Conservation (phyloP, 2,329 filamentous ascomycete genomes). For the Penicillium sp. region DNA sequence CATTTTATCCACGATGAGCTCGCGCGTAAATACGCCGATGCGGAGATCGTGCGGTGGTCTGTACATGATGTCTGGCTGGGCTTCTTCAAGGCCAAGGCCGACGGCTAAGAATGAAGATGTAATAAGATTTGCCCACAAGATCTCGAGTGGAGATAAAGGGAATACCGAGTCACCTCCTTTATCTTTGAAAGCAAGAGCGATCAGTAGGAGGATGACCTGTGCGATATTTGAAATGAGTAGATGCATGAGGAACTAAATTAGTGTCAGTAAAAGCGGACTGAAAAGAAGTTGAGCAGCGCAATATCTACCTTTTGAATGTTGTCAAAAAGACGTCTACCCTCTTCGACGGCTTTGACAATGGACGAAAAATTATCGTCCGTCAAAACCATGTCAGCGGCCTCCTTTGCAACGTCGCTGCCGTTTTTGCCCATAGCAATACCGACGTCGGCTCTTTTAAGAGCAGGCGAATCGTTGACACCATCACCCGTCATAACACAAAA, state of each 20-base stretch:
- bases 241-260: constrained; percentile 66
- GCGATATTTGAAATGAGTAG: constrained; percentile 78
- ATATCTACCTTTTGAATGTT: constrained; percentile 69
- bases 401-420: constrained; percentile 82
- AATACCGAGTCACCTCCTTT: constrained; percentile 70
- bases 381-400: constrained; percentile 60
- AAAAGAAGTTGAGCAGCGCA: neutral
- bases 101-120: constrained; percentile 85
- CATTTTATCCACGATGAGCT: constrained; percentile 44
- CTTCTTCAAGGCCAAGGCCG: constrained; percentile 76
- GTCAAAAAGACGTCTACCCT: constrained; percentile 81
- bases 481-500: constrained; percentile 89
- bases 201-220: constrained; percentile 76
- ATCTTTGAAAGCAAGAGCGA: constrained; percentile 80
- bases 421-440: constrained; percentile 86
- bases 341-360: constrained; percentile 78
- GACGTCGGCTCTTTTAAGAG: constrained; percentile 76
- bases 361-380: constrained; percentile 86
- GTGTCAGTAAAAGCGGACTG: neutral
- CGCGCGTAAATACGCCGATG: constrained; percentile 42
- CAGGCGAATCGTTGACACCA: constrained; percentile 83
- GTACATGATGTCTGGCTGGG: constrained; percentile 72
- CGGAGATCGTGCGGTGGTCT: constrained; percentile 69
- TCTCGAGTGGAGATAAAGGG: constrained; percentile 78
- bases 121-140: constrained; percentile 89